Evolutionary conservation across 805 yeast genomes (phyloP).

Genomic region (Wickerhamiella azyma): DNA sequence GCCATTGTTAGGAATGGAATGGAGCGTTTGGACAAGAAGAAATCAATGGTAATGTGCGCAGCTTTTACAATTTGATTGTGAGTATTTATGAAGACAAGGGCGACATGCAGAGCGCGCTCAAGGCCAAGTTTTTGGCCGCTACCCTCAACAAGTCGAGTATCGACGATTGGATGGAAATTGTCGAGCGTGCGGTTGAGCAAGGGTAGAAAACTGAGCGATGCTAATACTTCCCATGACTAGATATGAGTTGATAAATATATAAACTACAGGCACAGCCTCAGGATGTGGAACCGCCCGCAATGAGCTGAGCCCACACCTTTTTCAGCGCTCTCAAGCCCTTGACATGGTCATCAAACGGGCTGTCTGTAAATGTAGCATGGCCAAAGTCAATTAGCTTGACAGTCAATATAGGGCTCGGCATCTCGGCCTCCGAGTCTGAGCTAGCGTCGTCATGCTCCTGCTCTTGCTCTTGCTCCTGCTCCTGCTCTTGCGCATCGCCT

Average conservation of each 20-base stretch:
- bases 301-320: constrained; percentile 1
- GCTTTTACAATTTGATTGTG: constrained; percentile 23
- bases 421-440: constrained; percentile 8
- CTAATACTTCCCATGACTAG: no score
- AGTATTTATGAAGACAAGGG: constrained; percentile 36
- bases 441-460: constrained; percentile 26
- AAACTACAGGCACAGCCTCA: no score
- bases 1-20: no score
- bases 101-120: constrained; percentile 15
- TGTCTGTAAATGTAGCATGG: constrained; percentile 51
- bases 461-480: constrained; percentile 11
- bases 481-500: constrained; percentile 14
- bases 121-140: constrained; percentile 38
- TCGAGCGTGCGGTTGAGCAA: constrained; percentile 62
- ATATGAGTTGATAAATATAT: no score
- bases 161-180: constrained; percentile 77
- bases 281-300: no score
- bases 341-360: constrained; percentile 58
- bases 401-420: constrained; percentile 33
- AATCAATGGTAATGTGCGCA: constrained; percentile 20
- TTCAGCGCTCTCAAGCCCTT: constrained; percentile 57
- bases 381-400: constrained; percentile 80
- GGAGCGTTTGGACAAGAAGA: neutral
- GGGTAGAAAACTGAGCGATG: no score
- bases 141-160: constrained; percentile 59